These are phyloP conservation scores for Fraxinus velutina DNA, from an alignment of 305 asterid species.

Conservation along the genomic window DNA sequence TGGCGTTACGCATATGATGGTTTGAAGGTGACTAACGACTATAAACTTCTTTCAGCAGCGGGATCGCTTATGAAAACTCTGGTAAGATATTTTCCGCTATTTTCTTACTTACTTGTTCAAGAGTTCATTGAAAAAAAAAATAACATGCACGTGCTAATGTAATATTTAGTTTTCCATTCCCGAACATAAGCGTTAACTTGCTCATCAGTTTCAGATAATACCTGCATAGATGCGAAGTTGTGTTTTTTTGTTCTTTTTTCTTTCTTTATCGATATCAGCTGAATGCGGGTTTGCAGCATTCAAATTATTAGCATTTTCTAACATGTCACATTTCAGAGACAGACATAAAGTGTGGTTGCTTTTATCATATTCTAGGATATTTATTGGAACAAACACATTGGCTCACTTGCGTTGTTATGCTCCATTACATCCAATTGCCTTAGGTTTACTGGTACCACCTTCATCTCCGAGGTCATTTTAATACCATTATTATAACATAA, in stretches of 20 bases:
- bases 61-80: conserved; percentile 82
- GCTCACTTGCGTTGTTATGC: background rate
- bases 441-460: background rate
- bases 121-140: background rate
- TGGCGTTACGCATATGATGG: conserved; percentile 84
- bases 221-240: background rate
- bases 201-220: background rate
- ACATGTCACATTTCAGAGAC: background rate
- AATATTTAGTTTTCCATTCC: background rate
- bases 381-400: background rate
- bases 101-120: background rate
- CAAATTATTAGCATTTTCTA: background rate
- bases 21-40: conserved; percentile 77
- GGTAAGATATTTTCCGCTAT: conserved; percentile 46
- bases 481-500: background rate
- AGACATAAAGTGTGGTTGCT: background rate
- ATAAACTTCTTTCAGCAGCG: conserved; percentile 79
- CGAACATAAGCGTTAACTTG: background rate
- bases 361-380: background rate
- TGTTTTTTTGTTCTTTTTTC: background rate
- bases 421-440: background rate
- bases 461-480: background rate
- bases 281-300: background rate
- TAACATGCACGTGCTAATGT: background rate
- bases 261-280: background rate